Base-by-base conservation (phyloP, 305 asterid genomes). In the Ilex paraguariensis region DNA sequence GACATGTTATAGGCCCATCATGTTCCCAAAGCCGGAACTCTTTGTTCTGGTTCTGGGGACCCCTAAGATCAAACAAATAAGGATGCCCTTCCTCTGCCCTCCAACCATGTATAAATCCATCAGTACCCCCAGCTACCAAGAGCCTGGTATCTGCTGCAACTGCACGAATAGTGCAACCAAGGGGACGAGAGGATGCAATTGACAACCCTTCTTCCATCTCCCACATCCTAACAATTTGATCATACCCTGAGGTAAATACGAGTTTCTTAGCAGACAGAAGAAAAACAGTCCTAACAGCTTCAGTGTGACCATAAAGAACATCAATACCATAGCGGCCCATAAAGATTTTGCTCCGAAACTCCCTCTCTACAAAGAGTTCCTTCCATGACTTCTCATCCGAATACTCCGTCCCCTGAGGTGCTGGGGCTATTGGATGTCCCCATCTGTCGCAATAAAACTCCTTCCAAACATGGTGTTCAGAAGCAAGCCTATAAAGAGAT, bases 41-140 rank as follows among this genome's bases (percentile, higher is more conserved):
- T 69, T 56, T 63, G 57, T 74, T 79, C 59, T 74, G 87, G 62
- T 78, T 77, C 57, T 75, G 86, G 55, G 83, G 71, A 9, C 79
- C 81, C 73, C 77, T 77, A 16, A 92, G 81, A 65, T 85, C 95
- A 76, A 92, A 92, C 69, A 87, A 70, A 76, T 69, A 81, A 67
- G 96, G 90, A 77, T 85, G 84, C 63, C 81, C 79, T 16, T 89
- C 95, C 61, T 81, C 89, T 17, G 80, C 95, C 72, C 70, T 80
- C 98, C 98, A 92, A 58, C 98, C 97, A 61, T 87, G 97, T 66
- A 92, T 77, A 66, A 89, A 89, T 52, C 98, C 97, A 75, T 81
- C 87, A 2, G 98, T 89, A 60, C 98, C 98, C 33, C 97, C 97
- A 59, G 91, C 97, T 58, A 92, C 65, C 81, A 92, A 75, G 39